Evolutionary conservation across 116 monocot genomes (phyloP).

Genomic region (Phalaenopsis hybrid): DNA sequence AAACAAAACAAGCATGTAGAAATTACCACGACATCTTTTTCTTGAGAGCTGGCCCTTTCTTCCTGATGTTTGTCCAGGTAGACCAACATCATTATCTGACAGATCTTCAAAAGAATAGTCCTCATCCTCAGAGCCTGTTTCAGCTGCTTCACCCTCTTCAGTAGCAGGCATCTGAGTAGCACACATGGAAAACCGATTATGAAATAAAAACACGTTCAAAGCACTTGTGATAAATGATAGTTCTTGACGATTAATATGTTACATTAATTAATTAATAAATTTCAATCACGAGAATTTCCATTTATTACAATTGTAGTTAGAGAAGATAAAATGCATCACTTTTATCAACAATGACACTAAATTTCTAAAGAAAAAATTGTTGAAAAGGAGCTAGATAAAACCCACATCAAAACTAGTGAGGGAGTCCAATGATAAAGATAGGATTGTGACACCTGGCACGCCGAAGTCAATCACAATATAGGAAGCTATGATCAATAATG

Average conservation of each 20-base stretch:
- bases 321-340: neutral
- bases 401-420: too few species aligned
- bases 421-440: too few species aligned
- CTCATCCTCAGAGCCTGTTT: constrained; percentile 73
- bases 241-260: neutral
- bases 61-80: constrained; percentile 35
- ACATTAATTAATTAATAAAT: neutral
- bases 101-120: constrained; percentile 79
- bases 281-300: neutral
- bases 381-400: too few species aligned
- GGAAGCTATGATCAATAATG: too few species aligned
- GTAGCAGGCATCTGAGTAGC: constrained; percentile 62
- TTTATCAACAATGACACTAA: neutral
- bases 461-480: too few species aligned
- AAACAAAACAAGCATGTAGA: neutral
- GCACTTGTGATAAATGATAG: neutral
- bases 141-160: constrained; percentile 69
- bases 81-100: constrained; percentile 54
- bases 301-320: neutral
- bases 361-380: too few species aligned
- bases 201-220: neutral
- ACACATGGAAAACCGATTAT: constrained; percentile 12
- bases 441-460: too few species aligned
- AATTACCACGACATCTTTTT: constrained; percentile 65
- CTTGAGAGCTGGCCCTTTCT: constrained; percentile 45